Percentiles rank a stretch among this genome's conserved stretches.
phyloP scores from a whole-genome alignment of 164 flowering plant genomes.

The Dillenia turbinata region DNA sequence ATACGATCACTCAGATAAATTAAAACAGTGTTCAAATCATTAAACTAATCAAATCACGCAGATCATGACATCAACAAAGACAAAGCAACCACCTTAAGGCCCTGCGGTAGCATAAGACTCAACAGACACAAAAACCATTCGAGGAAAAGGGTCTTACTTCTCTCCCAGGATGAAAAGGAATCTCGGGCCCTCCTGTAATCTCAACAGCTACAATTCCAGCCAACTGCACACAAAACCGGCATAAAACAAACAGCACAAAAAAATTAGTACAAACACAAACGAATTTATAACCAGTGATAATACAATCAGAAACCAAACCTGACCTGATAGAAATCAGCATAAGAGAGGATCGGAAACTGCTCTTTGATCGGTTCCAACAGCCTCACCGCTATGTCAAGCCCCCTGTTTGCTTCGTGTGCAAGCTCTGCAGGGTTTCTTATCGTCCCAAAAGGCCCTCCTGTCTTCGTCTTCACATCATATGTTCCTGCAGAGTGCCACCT shows the following conservation, averaged over 20 bases:
- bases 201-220: conserved; percentile 93
- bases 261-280: background rate
- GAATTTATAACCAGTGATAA: no score
- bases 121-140: no score
- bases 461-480: conserved; percentile 60
- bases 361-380: conserved; percentile 78
- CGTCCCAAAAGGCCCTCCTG: conserved; percentile 96
- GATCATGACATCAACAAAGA: no score
- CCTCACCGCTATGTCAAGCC: conserved; percentile 77
- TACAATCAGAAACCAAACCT: background rate
- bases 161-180: conserved; percentile 91
- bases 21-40: no score
- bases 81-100: no score
- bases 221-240: conserved; percentile 32
- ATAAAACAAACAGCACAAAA: background rate
- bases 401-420: conserved; percentile 71
- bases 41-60: no score
- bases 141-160: conserved; percentile 26
- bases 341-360: conserved; percentile 68
- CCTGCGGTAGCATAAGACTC: no score
- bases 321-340: conserved; percentile 90
- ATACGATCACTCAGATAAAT: no score
- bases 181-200: conserved; percentile 84
- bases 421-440: conserved; percentile 60
- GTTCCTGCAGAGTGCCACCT: conserved; percentile 99